Evolutionary conservation across 139 green algal genomes (phyloP), one percentile per base, ranked within the genome.

Genomic region (Coelastrella sp.): DNA sequence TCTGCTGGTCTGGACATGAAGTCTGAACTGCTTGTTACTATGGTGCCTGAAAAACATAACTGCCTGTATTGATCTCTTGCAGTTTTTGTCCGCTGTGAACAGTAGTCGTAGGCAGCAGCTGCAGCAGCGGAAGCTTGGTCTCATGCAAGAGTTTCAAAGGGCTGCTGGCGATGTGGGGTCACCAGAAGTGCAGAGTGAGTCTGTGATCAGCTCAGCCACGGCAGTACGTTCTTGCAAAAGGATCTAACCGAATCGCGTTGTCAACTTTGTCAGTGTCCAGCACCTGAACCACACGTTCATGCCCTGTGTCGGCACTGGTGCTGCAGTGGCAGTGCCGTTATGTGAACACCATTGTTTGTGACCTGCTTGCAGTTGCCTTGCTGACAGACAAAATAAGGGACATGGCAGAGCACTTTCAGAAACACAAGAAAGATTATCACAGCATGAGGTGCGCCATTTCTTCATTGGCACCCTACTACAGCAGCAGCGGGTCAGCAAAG

Each of bases 181-280:
- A n/a, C 85, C 90, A 37, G 86, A 91, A 48, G 88, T 92, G n/a
- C 89, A 85, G 60, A 84, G 90, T 93, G 48, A 69, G 87, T 35
- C 21, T 67, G 21, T 15, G 21, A 25, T 21, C 37, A 51, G 35
- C n/a, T n/a, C n/a, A n/a, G n/a, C n/a, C n/a, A n/a, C n/a, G n/a
- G n/a, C n/a, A n/a, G n/a, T n/a, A 21, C 25, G 59, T 32, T n/a
- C 23, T 67, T 21, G 19, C 37, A 53, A 2, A 51, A 76, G 67
- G n/a, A n/a, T n/a, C n/a, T n/a, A 50, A 40, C 35, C 43, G 25
- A 76, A 13, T 40, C 7, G 32, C n/a, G n/a, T 76, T 8, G 35
- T 48, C 45, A 57, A 13, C 15, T 57, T 9, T 57, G 11, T 57
- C 1, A 13, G 15, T 13, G 15, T 57, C 11, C 15, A 57, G 35